Conservation (phyloP, 306 rosid species). For the Vachellia pachyceras region DNA sequence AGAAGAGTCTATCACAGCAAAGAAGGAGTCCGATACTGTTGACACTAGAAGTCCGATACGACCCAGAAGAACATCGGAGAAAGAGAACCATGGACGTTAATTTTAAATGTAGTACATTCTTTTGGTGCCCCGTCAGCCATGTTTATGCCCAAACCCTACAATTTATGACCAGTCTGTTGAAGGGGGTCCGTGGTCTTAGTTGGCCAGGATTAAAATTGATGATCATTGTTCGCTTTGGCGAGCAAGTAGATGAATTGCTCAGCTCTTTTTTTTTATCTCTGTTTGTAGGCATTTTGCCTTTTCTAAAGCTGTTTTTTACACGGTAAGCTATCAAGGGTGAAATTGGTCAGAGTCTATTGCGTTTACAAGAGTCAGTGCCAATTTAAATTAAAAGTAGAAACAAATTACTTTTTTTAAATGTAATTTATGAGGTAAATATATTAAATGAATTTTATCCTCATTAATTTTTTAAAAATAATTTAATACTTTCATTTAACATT, state of each 20-base stretch:
- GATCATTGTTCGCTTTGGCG: slow-evolving; percentile 5
- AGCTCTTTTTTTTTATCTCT: too few relatives aligned
- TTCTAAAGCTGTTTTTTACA: too few relatives aligned
- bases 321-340: too few relatives aligned
- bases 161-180: background rate
- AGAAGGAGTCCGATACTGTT: slow-evolving; percentile 51
- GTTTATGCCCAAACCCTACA: background rate
- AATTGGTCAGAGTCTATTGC: too few relatives aligned
- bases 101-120: background rate
- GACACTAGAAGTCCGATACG: slow-evolving; percentile 59
- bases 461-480: too few relatives aligned
- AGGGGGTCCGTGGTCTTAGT: background rate
- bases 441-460: too few relatives aligned
- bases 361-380: too few relatives aligned
- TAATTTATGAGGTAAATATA: too few relatives aligned
- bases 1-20: slow-evolving; percentile 51
- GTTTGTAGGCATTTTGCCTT: too few relatives aligned
- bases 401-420: too few relatives aligned
- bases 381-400: too few relatives aligned
- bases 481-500: too few relatives aligned
- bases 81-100: slow-evolving; percentile 78
- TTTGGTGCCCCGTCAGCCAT: background rate
- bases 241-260: slow-evolving; percentile 23
- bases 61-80: slow-evolving; percentile 60
- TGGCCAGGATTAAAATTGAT: slow-evolving; percentile 8